Evolutionary conservation across 495 filamentous ascomycete species (phyloP).

Genomic region (Neurospora intermedia): DNA sequence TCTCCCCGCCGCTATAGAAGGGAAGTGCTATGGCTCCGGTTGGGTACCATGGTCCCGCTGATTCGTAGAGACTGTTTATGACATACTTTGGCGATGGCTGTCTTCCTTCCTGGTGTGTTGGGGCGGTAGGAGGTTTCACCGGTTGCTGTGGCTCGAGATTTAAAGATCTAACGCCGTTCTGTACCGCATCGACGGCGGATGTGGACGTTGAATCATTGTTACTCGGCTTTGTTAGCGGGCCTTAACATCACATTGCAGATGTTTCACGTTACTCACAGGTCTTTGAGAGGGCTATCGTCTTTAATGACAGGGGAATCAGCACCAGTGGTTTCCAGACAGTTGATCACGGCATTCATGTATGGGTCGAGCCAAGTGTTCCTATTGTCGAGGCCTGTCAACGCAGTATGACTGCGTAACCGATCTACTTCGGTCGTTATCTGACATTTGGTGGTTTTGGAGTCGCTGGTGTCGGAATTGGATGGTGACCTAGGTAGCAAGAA

Average conservation of each 20-base stretch:
- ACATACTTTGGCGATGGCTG: not conserved
- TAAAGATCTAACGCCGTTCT: not conserved
- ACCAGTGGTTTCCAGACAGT: not conserved
- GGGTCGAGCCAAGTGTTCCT: conserved; percentile 1
- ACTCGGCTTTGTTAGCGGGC: not conserved
- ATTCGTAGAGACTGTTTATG: not conserved
- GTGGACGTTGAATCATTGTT: not conserved
- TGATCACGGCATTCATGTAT: conserved; percentile 11
- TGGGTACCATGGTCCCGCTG: conserved; percentile 9
- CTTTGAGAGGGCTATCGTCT: not conserved
- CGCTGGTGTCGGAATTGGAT: not conserved
- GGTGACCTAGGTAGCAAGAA: not conserved
- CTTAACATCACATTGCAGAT: not conserved
- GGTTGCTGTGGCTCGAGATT: not conserved
- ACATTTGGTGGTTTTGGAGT: not conserved
- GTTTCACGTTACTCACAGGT: not conserved
- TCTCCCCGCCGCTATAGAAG: not conserved
- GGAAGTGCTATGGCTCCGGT: conserved; percentile 5
- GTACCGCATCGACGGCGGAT: not conserved
- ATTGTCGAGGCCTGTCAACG: not conserved
- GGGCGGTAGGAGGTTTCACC: not conserved
- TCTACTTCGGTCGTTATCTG: conserved; percentile 9
- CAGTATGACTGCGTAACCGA: not conserved
- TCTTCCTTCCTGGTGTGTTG: not conserved
- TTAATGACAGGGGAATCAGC: not conserved